Percentiles rank a stretch among this genome's conserved stretches.
Conservation (phyloP, 1,139 yeast genomes). For the Scheffersomyces titani region DNA sequence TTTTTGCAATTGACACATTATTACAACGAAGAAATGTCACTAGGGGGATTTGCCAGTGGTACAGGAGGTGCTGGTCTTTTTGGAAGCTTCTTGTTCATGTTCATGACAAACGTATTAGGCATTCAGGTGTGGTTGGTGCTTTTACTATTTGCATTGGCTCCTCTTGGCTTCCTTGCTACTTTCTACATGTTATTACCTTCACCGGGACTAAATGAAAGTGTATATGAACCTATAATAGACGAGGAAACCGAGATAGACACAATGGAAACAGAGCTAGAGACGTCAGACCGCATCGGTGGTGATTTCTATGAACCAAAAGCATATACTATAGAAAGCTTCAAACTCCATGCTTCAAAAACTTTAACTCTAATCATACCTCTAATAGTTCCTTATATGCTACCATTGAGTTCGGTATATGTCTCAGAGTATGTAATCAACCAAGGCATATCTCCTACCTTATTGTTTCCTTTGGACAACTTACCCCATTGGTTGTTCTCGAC, state of each 20-base stretch:
- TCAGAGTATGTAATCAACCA: slow-evolving; percentile 90
- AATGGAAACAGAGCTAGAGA: slow-evolving; percentile 3
- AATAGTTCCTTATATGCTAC: slow-evolving; percentile 74
- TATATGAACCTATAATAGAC: not conserved
- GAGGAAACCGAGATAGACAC: not conserved
- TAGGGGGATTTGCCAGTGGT: slow-evolving; percentile 90
- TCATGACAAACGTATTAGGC: slow-evolving; percentile 40
- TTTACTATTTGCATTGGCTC: slow-evolving; percentile 35
- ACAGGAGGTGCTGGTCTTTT: slow-evolving; percentile 93
- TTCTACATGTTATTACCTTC: slow-evolving; percentile 31
- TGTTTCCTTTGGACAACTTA: slow-evolving; percentile 70
- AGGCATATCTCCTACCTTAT: slow-evolving; percentile 83
- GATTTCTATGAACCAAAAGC: not conserved
- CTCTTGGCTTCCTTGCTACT: slow-evolving; percentile 34
- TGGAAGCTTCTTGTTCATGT: slow-evolving; percentile 60
- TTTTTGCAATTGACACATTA: slow-evolving; percentile 83
- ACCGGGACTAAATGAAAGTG: slow-evolving; percentile 9
- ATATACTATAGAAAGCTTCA: not conserved
- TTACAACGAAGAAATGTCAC: slow-evolving; percentile 51
- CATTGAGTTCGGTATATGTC: slow-evolving; percentile 78
- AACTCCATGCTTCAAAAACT: slow-evolving; percentile 36
- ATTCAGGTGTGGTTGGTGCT: slow-evolving; percentile 33
- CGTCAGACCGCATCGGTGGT: not conserved
- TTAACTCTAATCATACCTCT: slow-evolving; percentile 49
- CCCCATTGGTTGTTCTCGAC: slow-evolving; percentile 60